A percentile compares a stretch with the other conserved stretches of the same genome.
Conservation (phyloP, 2,329 filamentous ascomycete genomes). For the Corniculantispora saksenae region DNA sequence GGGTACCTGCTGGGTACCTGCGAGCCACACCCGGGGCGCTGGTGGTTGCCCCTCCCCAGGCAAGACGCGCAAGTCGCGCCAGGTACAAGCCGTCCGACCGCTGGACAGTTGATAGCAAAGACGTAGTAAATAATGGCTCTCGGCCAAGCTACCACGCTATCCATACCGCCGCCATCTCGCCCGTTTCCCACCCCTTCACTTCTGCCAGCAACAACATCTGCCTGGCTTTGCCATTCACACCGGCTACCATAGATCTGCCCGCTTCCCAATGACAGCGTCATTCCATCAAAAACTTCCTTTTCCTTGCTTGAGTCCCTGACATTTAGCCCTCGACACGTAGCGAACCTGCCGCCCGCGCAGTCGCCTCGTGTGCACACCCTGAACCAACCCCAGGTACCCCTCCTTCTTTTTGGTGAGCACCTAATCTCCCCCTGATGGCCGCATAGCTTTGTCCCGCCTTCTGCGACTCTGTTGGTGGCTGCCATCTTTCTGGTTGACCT, state of each 20-base stretch:
- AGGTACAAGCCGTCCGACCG: constrained; percentile 6
- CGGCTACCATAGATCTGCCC: background rate
- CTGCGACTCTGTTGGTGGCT: background rate
- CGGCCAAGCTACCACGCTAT: background rate
- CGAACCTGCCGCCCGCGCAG: constrained; percentile 10
- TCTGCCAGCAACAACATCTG: constrained; percentile 9
- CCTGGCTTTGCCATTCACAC: constrained; percentile 10
- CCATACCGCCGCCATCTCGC: background rate
- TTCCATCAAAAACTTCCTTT: background rate
- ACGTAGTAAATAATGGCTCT: constrained; percentile 9
- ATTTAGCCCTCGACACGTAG: constrained; percentile 12
- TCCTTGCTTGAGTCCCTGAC: constrained; percentile 16
- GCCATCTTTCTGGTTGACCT: background rate
- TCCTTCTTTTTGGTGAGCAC: constrained; percentile 18
- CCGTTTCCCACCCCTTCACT: background rate
- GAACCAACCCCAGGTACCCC: constrained; percentile 1
- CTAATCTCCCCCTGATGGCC: constrained; percentile 16
- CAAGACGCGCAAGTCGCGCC: background rate
- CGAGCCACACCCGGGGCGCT: background rate
- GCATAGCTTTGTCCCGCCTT: background rate
- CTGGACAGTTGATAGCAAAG: no score
- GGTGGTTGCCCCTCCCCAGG: background rate
- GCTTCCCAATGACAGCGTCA: constrained; percentile 17
- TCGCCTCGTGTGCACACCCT: background rate
- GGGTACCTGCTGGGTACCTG: constrained; percentile 10